Evolutionary conservation across 495 filamentous ascomycete genomes (phyloP).

Genomic region (Parmelia sp.): DNA sequence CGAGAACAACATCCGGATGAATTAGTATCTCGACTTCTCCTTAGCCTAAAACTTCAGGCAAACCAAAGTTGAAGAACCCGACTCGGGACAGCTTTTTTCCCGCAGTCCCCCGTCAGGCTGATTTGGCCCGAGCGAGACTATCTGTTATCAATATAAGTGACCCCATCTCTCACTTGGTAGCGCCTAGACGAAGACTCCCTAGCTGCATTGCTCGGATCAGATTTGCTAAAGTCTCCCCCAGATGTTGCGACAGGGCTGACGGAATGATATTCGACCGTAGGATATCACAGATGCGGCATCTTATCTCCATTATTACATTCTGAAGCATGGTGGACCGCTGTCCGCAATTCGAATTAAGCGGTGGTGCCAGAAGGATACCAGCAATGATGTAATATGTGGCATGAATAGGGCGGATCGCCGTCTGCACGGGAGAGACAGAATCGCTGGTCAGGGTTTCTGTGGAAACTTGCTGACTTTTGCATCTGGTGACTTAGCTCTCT

Average conservation of each 20-base stretch:
- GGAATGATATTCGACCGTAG: neutral
- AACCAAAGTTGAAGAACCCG: too few species aligned
- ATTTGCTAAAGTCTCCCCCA: too few species aligned
- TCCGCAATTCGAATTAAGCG: neutral
- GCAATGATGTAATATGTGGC: neutral
- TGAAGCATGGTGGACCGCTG: neutral
- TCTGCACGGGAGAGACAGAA: neutral
- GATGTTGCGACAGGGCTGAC: neutral
- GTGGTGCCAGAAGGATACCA: constrained; percentile 1
- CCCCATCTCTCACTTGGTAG: too few species aligned
- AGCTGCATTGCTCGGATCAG: too few species aligned
- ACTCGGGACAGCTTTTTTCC: too few species aligned
- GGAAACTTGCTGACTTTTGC: neutral
- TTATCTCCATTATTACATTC: neutral
- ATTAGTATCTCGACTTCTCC: too few species aligned
- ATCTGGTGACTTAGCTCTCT: neutral
- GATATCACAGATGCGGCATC: neutral
- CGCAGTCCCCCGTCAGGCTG: too few species aligned
- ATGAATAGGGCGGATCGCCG: constrained; percentile 20
- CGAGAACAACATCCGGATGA: too few species aligned
- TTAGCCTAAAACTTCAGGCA: too few species aligned
- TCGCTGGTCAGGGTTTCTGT: neutral
- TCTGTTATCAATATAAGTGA: too few species aligned
- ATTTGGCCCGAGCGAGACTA: too few species aligned
- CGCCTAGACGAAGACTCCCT: too few species aligned